Conservation (phyloP, 2,329 filamentous ascomycete species). For the Phaeosphaeria sp. region DNA sequence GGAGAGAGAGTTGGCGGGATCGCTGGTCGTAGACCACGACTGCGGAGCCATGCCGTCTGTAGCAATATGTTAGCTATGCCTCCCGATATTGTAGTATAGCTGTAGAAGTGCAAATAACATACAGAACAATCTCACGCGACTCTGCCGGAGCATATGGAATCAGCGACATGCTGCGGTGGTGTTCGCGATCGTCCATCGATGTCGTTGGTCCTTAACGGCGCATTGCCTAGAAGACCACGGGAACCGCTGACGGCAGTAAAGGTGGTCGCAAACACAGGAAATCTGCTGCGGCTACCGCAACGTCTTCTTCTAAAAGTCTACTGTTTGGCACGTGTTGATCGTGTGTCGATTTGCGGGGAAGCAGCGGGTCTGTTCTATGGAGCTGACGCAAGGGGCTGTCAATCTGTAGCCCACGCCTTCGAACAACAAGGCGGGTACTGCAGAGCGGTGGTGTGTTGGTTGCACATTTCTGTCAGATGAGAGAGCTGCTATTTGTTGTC, state of each 20-base stretch:
- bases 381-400: constrained; percentile 8
- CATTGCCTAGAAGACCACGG: constrained; percentile 10
- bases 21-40: constrained; percentile 89
- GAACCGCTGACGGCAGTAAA: constrained; percentile 11
- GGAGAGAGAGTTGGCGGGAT: constrained; percentile 84
- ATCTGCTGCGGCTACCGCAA: not conserved
- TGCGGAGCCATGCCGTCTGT: constrained; percentile 87
- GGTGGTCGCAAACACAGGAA: not conserved
- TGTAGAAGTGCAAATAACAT: constrained; percentile 48
- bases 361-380: constrained; percentile 15
- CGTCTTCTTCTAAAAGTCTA: not conserved
- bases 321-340: not conserved
- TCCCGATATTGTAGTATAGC: not conserved
- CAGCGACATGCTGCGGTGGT: constrained; percentile 65
- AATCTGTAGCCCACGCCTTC: constrained; percentile 23
- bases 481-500: constrained; percentile 23
- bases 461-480: constrained; percentile 19
- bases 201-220: constrained; percentile 6
- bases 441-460: constrained; percentile 15
- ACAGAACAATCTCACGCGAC: constrained; percentile 82
- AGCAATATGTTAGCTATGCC: constrained; percentile 18
- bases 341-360: constrained; percentile 28
- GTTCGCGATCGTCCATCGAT: constrained; percentile 42
- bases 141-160: constrained; percentile 78
- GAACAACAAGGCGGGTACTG: constrained; percentile 14